phyloP scores from a whole-genome alignment of 2,329 filamentous ascomycete species.

The Cordyceps sp. region DNA sequence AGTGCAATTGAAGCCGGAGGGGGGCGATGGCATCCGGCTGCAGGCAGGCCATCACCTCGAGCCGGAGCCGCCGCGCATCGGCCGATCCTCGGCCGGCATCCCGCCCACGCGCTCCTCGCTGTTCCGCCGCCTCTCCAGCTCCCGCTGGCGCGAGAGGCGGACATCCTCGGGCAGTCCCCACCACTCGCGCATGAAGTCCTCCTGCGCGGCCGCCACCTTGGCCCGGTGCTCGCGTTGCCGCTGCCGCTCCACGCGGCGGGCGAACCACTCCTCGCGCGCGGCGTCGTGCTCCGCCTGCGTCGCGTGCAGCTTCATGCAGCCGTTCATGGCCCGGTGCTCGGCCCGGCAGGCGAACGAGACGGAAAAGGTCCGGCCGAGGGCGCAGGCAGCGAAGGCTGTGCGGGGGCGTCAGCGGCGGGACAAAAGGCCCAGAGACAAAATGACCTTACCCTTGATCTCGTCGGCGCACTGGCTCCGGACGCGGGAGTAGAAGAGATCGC shows the following conservation, averaged over 20 bases:
- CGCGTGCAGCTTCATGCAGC: constrained; percentile 77
- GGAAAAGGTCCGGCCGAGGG: constrained; percentile 68
- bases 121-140: constrained; percentile 30
- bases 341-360: constrained; percentile 74
- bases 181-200: constrained; percentile 50
- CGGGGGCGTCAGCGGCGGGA: no score
- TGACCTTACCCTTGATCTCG: constrained; percentile 62
- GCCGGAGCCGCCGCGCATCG: constrained; percentile 1
- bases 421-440: no score
- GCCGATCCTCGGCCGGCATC: constrained; percentile 21
- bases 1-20: no score
- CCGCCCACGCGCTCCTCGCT: constrained; percentile 39
- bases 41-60: no score
- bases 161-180: constrained; percentile 46
- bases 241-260: constrained; percentile 52
- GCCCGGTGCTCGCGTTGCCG: constrained; percentile 48
- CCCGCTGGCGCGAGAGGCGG: constrained; percentile 27
- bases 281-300: constrained; percentile 74
- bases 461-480: constrained; percentile 60
- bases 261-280: constrained; percentile 89
- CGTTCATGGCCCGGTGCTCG: constrained; percentile 76
- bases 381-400: constrained; percentile 85
- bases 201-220: constrained; percentile 41
- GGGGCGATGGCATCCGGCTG: no score
- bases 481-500: constrained; percentile 64